A percentile compares a stretch with the other conserved stretches of the same genome.
Evolutionary conservation across 768 basidiomycete genomes (phyloP).

Genomic region (Serendipita indica): DNA sequence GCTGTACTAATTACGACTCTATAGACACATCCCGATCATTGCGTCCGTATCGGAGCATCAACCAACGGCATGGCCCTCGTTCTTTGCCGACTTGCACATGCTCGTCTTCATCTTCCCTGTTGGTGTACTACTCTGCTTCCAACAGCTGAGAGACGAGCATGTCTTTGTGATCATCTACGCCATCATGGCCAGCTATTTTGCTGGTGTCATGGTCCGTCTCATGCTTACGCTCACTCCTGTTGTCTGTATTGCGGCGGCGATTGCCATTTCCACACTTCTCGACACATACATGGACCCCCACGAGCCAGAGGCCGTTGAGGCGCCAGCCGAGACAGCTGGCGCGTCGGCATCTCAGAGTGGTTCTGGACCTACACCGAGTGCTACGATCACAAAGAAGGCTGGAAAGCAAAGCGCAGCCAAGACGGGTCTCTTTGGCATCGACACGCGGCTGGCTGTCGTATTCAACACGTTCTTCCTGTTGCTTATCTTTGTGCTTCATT

Average conservation of each 20-base stretch:
- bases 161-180: conserved; percentile 98
- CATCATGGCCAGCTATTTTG: conserved; percentile 91
- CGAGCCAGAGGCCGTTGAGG: conserved; percentile 36
- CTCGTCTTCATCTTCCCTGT: conserved; percentile 97
- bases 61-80: conserved; percentile 98
- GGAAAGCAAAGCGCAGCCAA: conserved; percentile 38
- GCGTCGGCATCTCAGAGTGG: conserved; percentile 20
- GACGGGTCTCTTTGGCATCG: conserved; percentile 70
- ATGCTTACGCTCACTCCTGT: conserved; percentile 96
- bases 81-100: conserved; percentile 99
- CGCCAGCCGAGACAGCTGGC: conserved; percentile 18
- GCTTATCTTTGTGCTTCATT: conserved; percentile 84
- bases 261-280: conserved; percentile 75
- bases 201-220: conserved; percentile 98
- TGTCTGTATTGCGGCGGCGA: conserved; percentile 85
- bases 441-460: conserved; percentile 64
- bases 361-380: conserved; percentile 21
- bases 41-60: conserved; percentile 99
- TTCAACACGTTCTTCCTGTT: conserved; percentile 64
- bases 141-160: conserved; percentile 87
- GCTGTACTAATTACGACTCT: conserved; percentile 12
- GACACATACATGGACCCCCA: conserved; percentile 81
- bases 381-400: conserved; percentile 39
- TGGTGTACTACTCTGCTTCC: conserved; percentile 89
- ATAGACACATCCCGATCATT: conserved; percentile 88